Evolutionary conservation across 1,139 yeast genomes (phyloP).

Genomic region (Pneumocystis sp.): DNA sequence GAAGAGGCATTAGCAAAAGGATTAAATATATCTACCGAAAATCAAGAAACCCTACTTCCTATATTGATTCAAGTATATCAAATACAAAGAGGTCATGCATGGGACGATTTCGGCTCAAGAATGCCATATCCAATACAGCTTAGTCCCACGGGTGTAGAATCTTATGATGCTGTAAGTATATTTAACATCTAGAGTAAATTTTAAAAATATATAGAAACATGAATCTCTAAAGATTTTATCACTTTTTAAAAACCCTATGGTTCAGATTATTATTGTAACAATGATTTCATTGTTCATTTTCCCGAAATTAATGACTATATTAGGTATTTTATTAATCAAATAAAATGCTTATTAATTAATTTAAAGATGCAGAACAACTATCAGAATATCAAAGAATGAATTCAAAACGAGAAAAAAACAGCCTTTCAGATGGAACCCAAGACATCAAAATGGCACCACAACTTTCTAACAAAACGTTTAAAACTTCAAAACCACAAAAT

Average conservation of each 20-base stretch:
- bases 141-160: background rate
- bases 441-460: background rate
- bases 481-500: background rate
- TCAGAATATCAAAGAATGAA: background rate
- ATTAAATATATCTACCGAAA: background rate
- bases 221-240: background rate
- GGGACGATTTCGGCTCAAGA: background rate
- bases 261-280: background rate
- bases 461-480: background rate
- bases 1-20: background rate
- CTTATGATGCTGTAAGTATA: background rate
- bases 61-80: background rate
- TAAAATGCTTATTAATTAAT: background rate
- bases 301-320: background rate
- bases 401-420: background rate
- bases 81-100: background rate
- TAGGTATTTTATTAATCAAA: background rate
- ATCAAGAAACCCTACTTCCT: background rate
- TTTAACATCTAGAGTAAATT: background rate
- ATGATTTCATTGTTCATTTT: background rate
- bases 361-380: background rate
- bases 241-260: background rate
- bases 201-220: background rate
- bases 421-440: background rate
- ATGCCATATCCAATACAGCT: background rate